Evolutionary conservation across 805 yeast genomes (phyloP).

Genomic region (Candida corydali): DNA sequence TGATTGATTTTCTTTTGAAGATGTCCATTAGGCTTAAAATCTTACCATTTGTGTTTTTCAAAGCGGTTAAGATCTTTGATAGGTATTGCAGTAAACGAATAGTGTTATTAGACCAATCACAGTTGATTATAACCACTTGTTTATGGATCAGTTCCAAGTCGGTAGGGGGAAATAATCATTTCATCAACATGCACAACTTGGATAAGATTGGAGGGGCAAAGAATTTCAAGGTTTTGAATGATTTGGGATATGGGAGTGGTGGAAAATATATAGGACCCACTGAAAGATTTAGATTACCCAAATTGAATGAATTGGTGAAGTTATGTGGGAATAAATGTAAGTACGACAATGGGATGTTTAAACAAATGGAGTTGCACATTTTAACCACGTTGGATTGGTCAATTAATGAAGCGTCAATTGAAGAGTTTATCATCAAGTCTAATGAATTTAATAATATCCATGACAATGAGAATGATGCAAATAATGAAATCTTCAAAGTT

Average conservation of each 20-base stretch:
- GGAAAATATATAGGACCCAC: conserved; percentile 68
- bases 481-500: conserved; percentile 36
- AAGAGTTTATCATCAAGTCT: conserved; percentile 30
- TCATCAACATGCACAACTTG: conserved; percentile 41
- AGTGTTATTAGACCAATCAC: conserved; percentile 81
- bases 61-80: conserved; percentile 75
- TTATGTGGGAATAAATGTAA: conserved; percentile 63
- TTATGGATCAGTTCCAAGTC: conserved; percentile 89
- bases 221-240: conserved; percentile 28
- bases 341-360: conserved; percentile 44
- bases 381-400: conserved; percentile 55
- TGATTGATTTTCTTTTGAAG: conserved; percentile 80
- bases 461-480: background rate
- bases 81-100: conserved; percentile 87
- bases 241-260: conserved; percentile 45
- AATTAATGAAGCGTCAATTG: conserved; percentile 55
- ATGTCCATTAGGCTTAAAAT: conserved; percentile 59
- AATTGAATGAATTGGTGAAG: conserved; percentile 64
- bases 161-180: conserved; percentile 71
- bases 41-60: conserved; percentile 63
- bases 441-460: conserved; percentile 30
- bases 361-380: conserved; percentile 59
- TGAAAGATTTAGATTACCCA: conserved; percentile 70
- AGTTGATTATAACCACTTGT: conserved; percentile 86
- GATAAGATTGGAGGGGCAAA: conserved; percentile 9